These are phyloP conservation scores for Salvia hispanica DNA, from an alignment of 257 asterid genomes.

Conservation along the genomic window DNA sequence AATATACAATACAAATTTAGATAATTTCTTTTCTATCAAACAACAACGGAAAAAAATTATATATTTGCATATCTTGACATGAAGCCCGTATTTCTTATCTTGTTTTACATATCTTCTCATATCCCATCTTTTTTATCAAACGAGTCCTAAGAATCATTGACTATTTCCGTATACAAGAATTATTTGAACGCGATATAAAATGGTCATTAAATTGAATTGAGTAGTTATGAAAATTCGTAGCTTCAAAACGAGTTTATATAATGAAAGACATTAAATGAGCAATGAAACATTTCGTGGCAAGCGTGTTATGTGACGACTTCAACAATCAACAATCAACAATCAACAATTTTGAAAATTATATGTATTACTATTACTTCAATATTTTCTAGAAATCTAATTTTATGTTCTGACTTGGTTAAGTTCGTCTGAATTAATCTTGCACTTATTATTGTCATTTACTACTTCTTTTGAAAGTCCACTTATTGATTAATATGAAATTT, in stretches of 20 bases:
- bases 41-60: too few relatives aligned
- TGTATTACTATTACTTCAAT: neutral
- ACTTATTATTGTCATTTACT: too few relatives aligned
- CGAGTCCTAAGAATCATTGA: neutral
- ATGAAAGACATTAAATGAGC: neutral
- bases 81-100: too few relatives aligned
- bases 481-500: too few relatives aligned
- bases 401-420: neutral
- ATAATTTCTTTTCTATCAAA: too few relatives aligned
- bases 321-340: neutral
- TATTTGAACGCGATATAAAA: neutral
- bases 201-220: slow-evolving; percentile 11
- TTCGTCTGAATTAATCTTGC: too few relatives aligned
- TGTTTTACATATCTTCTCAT: too few relatives aligned
- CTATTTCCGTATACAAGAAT: neutral
- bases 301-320: neutral
- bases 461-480: too few relatives aligned
- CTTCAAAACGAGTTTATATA: neutral
- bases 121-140: too few relatives aligned
- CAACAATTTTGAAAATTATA: neutral
- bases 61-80: too few relatives aligned
- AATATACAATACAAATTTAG: too few relatives aligned
- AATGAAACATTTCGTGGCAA: slow-evolving; percentile 18
- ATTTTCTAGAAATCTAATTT: neutral
- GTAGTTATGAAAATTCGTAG: slow-evolving; percentile 8